Percentiles rank a stretch among this genome's conserved stretches.
These are phyloP conservation scores for Sergeia podlipaevii DNA, from an alignment of 208 protist species.

Conservation along the genomic window DNA sequence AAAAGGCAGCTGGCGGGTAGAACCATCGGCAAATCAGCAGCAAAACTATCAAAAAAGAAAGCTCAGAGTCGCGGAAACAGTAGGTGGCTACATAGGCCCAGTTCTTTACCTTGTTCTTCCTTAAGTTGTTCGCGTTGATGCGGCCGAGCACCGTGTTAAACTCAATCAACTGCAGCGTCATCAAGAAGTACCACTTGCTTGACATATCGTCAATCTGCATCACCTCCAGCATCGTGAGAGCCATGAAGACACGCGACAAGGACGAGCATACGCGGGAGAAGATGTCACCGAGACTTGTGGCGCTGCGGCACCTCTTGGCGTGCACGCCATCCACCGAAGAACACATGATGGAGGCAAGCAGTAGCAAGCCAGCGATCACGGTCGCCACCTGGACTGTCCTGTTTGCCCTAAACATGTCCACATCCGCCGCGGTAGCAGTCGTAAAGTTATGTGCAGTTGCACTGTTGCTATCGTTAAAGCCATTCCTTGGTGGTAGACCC, in stretches of 20 bases:
- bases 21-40: slow-evolving; percentile 56
- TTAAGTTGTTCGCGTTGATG: slow-evolving; percentile 78
- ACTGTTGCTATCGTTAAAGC: no score
- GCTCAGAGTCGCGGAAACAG: slow-evolving; percentile 74
- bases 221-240: slow-evolving; percentile 73
- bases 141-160: slow-evolving; percentile 83
- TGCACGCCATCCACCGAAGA: slow-evolving; percentile 82
- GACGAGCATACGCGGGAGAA: slow-evolving; percentile 79
- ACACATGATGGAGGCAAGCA: slow-evolving; percentile 62
- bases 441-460: no score
- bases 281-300: slow-evolving; percentile 84
- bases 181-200: slow-evolving; percentile 76
- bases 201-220: slow-evolving; percentile 52
- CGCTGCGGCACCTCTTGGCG: slow-evolving; percentile 66
- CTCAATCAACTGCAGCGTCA: slow-evolving; percentile 75
- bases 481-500: no score
- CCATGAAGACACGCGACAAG: slow-evolving; percentile 78
- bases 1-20: slow-evolving; percentile 20
- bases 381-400: slow-evolving; percentile 53
- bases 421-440: slow-evolving; percentile 8
- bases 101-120: slow-evolving; percentile 75
- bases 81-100: slow-evolving; percentile 71
- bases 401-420: slow-evolving; percentile 44
- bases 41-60: slow-evolving; percentile 68
- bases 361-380: slow-evolving; percentile 52